Conservation (phyloP, 352 stramenopile species). For the Globisporangium ultimum region DNA sequence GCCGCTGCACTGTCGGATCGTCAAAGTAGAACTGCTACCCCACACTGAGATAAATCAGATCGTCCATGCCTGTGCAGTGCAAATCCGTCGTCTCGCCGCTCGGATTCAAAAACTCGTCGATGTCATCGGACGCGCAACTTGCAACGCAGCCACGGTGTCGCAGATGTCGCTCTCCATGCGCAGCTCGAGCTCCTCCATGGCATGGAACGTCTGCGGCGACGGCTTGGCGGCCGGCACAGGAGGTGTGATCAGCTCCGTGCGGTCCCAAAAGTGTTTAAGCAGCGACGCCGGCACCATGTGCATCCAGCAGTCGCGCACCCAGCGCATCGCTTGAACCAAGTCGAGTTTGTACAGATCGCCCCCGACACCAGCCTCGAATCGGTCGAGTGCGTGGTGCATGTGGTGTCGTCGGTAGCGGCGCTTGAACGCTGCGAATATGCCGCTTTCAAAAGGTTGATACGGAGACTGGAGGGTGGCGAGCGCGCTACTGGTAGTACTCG, state of each 20-base stretch:
- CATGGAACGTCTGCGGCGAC: conserved; percentile 13
- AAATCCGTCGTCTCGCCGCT: conserved; percentile 39
- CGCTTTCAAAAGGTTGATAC: conserved; percentile 36
- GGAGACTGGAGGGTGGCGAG: background rate
- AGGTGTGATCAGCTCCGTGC: conserved; percentile 23
- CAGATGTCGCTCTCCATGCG: conserved; percentile 47
- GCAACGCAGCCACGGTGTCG: conserved; percentile 34
- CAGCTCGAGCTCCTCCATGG: conserved; percentile 35
- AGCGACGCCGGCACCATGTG: conserved; percentile 20
- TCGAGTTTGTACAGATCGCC: conserved; percentile 46
- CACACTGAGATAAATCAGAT: conserved; percentile 36
- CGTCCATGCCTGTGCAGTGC: conserved; percentile 40
- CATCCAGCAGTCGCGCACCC: conserved; percentile 46
- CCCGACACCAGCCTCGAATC: conserved; percentile 39
- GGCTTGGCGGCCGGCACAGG: conserved; percentile 8
- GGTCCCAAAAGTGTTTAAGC: conserved; percentile 41
- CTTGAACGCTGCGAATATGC: conserved; percentile 49
- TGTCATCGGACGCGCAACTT: conserved; percentile 39
- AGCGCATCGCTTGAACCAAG: conserved; percentile 49
- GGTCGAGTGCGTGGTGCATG: conserved; percentile 49
- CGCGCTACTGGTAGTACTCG: conserved; percentile 12
- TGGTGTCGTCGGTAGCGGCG: conserved; percentile 49
- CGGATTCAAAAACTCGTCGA: conserved; percentile 48
- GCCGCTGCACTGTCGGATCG: background rate
- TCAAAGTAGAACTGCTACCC: background rate